Conservation (phyloP, 225 moss, liverwort and hornwort genomes). For the Physcomitrium patens region DNA sequence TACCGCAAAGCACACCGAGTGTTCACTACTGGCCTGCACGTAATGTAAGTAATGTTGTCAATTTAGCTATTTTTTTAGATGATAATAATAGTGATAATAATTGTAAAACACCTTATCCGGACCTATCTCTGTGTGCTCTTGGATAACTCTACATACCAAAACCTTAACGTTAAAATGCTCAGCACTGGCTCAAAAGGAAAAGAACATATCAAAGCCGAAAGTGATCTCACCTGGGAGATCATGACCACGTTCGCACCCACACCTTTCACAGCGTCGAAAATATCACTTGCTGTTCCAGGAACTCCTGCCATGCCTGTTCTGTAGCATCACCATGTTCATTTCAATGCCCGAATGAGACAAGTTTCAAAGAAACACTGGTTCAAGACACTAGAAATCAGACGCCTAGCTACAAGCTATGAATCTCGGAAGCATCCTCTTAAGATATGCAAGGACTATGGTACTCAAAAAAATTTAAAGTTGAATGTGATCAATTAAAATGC, state of each 20-base stretch:
- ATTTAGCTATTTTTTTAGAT: too few relatives aligned
- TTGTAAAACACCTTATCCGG: not conserved
- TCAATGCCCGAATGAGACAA: conserved; percentile 30
- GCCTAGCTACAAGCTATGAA: not conserved
- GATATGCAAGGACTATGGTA: not conserved
- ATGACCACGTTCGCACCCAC: conserved; percentile 97
- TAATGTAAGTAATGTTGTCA: too few relatives aligned
- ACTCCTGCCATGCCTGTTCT: conserved; percentile 99
- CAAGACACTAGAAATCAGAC: not conserved
- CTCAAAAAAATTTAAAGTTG: not conserved
- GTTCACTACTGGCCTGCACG: too few relatives aligned
- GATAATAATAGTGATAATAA: too few relatives aligned
- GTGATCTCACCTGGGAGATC: conserved; percentile 88
- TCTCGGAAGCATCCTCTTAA: conserved; percentile 1
- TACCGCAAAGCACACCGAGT: too few relatives aligned
- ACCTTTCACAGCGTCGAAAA: conserved; percentile 88
- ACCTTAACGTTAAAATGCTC: not conserved
- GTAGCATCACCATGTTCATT: conserved; percentile 43
- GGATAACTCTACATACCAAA: conserved; percentile 8
- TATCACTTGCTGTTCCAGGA: conserved; percentile 98
- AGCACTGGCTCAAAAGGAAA: not conserved
- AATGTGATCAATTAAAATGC: not conserved
- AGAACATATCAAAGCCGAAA: conserved; percentile 5
- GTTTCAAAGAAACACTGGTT: conserved; percentile 12
- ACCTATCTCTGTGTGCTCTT: not conserved